Evolutionary conservation across 495 filamentous ascomycete genomes (phyloP).

Genomic region (Penicillium pancosmium): DNA sequence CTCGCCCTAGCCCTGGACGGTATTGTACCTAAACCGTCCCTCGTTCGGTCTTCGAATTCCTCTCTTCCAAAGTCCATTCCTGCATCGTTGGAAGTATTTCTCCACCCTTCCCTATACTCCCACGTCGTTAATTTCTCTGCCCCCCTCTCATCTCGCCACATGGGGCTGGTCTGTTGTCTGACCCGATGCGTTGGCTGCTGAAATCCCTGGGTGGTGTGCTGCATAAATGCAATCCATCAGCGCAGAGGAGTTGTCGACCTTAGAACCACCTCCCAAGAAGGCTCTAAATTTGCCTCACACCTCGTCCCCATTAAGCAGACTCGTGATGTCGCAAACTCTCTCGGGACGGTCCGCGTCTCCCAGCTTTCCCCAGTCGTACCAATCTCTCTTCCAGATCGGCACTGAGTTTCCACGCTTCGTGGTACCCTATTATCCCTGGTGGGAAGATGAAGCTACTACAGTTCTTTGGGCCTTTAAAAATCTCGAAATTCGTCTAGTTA

Average conservation of each 20-base stretch:
- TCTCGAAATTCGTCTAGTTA: constrained; percentile 40
- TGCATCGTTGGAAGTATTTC: background rate
- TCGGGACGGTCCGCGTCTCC: constrained; percentile 5
- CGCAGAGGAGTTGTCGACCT: constrained; percentile 11
- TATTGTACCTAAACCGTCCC: background rate
- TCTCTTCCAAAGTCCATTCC: constrained; percentile 4
- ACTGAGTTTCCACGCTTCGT: constrained; percentile 38
- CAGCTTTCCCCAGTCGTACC: constrained; percentile 30
- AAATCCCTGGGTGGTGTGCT: constrained; percentile 10
- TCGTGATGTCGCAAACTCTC: constrained; percentile 14
- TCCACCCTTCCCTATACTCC: constrained; percentile 2
- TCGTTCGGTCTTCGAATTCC: constrained; percentile 1
- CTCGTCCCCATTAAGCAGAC: background rate
- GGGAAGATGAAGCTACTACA: constrained; percentile 47
- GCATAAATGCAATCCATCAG: constrained; percentile 26
- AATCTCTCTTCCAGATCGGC: constrained; percentile 33
- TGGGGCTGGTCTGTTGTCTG: constrained; percentile 13
- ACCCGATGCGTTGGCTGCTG: constrained; percentile 18
- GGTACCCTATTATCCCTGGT: constrained; percentile 42
- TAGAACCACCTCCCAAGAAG: constrained; percentile 16
- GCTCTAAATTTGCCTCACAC: background rate
- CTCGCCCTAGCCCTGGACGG: background rate
- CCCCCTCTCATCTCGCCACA: constrained; percentile 15
- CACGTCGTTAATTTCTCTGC: constrained; percentile 5
- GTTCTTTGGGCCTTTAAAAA: constrained; percentile 48